Percentiles rank a stretch among this genome's conserved stretches.
These are phyloP conservation scores for Aureobasidium musti DNA, from an alignment of 2,329 filamentous ascomycete species.

Conservation along the genomic window DNA sequence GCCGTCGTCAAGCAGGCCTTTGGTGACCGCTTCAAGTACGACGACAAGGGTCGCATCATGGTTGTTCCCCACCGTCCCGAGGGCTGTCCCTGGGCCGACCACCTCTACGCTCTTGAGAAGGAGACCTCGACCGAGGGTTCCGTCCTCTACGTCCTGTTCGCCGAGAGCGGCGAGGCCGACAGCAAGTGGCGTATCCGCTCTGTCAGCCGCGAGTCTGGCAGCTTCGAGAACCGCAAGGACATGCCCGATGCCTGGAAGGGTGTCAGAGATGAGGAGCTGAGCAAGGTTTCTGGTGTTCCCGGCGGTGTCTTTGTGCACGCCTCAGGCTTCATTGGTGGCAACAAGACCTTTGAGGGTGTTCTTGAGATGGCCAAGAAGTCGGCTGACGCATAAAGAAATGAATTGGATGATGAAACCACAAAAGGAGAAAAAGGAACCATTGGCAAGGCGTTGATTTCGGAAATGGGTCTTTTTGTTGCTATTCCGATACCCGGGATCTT, in stretches of 20 bases:
- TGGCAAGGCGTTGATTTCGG: too few relatives aligned
- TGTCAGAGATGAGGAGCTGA: slow-evolving; percentile 81
- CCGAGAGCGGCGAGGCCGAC: slow-evolving; percentile 72
- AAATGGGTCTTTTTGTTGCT: too few relatives aligned
- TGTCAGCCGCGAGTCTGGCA: slow-evolving; percentile 80
- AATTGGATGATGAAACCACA: too few relatives aligned
- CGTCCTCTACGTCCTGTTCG: slow-evolving; percentile 87
- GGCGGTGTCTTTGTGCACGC: slow-evolving; percentile 93
- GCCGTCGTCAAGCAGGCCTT: slow-evolving; percentile 77
- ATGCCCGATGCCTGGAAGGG: slow-evolving; percentile 91
- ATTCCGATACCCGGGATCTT: too few relatives aligned
- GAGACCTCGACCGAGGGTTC: slow-evolving; percentile 52
- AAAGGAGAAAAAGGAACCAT: too few relatives aligned
- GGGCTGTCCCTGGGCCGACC: slow-evolving; percentile 92
- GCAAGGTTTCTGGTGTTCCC: slow-evolving; percentile 66
- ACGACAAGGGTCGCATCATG: slow-evolving; percentile 75
- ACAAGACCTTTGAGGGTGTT: slow-evolving; percentile 86
- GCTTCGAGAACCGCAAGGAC: slow-evolving; percentile 88
- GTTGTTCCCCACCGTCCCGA: slow-evolving; percentile 66
- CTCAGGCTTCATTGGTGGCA: slow-evolving; percentile 93
- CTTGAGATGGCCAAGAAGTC: slow-evolving; percentile 82
- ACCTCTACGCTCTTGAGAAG: slow-evolving; percentile 84
- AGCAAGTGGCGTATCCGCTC: slow-evolving; percentile 93
- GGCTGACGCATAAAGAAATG: slow-evolving; percentile 48
- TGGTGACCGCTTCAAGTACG: slow-evolving; percentile 64